phyloP scores from a whole-genome alignment of 352 stramenopile genomes.

The Aphanomyces stellatus region DNA sequence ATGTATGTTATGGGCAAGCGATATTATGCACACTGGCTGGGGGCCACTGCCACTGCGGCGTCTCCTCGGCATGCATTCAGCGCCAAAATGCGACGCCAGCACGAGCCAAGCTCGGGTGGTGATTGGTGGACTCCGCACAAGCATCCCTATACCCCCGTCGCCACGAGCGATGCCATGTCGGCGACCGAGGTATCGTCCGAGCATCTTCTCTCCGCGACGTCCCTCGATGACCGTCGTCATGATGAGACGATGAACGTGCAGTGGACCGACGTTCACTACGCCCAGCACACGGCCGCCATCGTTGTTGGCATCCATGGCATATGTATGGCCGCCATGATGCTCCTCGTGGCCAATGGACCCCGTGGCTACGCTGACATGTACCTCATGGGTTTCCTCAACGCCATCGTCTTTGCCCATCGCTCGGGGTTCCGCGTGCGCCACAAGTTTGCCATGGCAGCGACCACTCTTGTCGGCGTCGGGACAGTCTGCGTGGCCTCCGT shows the following conservation, averaged over 20 bases:
- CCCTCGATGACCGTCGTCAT: background rate
- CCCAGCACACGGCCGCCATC: slow-evolving; percentile 56
- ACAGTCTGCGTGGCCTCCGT: background rate
- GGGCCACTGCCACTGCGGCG: background rate
- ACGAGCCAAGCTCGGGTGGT: background rate
- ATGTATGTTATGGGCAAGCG: slow-evolving; percentile 70
- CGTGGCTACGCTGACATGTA: slow-evolving; percentile 21
- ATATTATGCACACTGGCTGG: slow-evolving; percentile 28
- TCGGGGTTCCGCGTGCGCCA: slow-evolving; percentile 19
- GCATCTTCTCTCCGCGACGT: background rate
- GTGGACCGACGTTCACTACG: slow-evolving; percentile 47
- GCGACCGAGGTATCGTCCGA: background rate
- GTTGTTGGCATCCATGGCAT: slow-evolving; percentile 60
- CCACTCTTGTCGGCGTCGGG: background rate
- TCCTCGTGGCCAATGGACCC: slow-evolving; percentile 28
- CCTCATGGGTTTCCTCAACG: slow-evolving; percentile 22
- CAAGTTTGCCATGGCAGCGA: slow-evolving; percentile 8
- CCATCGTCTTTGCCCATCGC: slow-evolving; percentile 15
- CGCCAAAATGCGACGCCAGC: background rate
- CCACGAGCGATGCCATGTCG: background rate
- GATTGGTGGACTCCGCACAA: background rate
- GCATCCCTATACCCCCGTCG: background rate
- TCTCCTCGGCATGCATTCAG: background rate
- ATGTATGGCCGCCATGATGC: slow-evolving; percentile 61
- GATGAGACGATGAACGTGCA: too few species aligned